Base-by-base conservation (phyloP, 768 basidiomycete genomes). In the Coprinopsis strossmayeri region DNA sequence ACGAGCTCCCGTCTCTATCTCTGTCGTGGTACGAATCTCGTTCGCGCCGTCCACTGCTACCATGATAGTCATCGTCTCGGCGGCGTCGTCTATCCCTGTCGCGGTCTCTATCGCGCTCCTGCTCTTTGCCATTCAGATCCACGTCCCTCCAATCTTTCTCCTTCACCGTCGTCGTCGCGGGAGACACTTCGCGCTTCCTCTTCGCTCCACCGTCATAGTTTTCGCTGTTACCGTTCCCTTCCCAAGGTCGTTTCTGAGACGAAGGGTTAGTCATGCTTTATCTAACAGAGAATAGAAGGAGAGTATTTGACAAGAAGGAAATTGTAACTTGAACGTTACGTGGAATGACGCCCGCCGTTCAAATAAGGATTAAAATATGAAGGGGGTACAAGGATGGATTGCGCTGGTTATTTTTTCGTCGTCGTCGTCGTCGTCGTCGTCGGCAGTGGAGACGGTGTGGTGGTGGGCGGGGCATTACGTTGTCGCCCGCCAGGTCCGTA, bases 71-170 rank as follows among this genome's bases (percentile, higher is more conserved):
- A 35, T 27, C 48, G 49, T 44, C 56, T 35, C 20, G 20, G 10
- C 43, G 25, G 3, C 43, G 43, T 20, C 27, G 46, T 48, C 18
- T 23, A 10, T 38, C 41, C 18, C 18, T 35, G 37, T 49, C 58
- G 15, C 65, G 63, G 42, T 64, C 62, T 28, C 64, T 42, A 18
- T 62, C 64, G 42, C 56, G 65, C 49, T 68, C 69, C 47, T 60
- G 57, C 15, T 54, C 59, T 27, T 67, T 61, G 1, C 68, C 66
- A 47, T 65, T 79, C 58, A 84, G 56, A 55, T 84, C 76, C 0
- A 80, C 82, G 53, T 89, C 87, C 48, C 82, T 69, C 84, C 86
- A 85, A 54, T 84, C 81, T 55, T 74, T 42, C 17, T n/a, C n/a
- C n/a, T n/a, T n/a, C n/a, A n/a, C n/a, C n/a, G 24, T 21, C 41